Conservation (phyloP, 1,139 yeast species). For the Debaryomyces sp. region DNA sequence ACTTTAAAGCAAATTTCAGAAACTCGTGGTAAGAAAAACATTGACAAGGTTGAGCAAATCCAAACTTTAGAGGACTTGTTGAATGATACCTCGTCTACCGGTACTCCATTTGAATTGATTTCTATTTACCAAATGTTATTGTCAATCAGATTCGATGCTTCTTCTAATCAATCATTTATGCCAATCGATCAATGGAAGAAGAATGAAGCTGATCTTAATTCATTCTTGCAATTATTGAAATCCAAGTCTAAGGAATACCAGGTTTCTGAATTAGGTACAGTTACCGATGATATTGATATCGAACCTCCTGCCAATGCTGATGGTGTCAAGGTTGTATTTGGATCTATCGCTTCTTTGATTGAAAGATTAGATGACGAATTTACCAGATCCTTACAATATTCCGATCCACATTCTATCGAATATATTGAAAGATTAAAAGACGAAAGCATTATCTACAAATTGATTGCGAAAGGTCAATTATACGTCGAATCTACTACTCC, state of each 20-base stretch:
- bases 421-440: slow-evolving; percentile 90
- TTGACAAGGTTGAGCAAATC: slow-evolving; percentile 82
- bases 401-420: slow-evolving; percentile 95
- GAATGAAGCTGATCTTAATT: slow-evolving; percentile 62
- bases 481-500: slow-evolving; percentile 73
- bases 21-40: slow-evolving; percentile 93
- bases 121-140: slow-evolving; percentile 79
- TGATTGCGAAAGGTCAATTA: slow-evolving; percentile 82
- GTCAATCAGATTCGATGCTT: slow-evolving; percentile 85
- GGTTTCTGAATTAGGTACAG: slow-evolving; percentile 74
- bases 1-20: slow-evolving; percentile 78
- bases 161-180: slow-evolving; percentile 69
- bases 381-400: slow-evolving; percentile 79
- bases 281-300: slow-evolving; percentile 78
- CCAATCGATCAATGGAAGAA: slow-evolving; percentile 82
- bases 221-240: slow-evolving; percentile 71
- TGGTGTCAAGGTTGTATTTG: slow-evolving; percentile 77
- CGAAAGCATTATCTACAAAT: slow-evolving; percentile 74
- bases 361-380: slow-evolving; percentile 97
- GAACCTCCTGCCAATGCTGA: slow-evolving; percentile 67
- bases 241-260: slow-evolving; percentile 58
- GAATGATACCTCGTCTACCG: slow-evolving; percentile 27
- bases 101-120: slow-evolving; percentile 71
- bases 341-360: slow-evolving; percentile 82
- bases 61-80: slow-evolving; percentile 67